Evolutionary conservation across 352 stramenopile genomes (phyloP).

Genomic region (Globisporangium radiosum): DNA sequence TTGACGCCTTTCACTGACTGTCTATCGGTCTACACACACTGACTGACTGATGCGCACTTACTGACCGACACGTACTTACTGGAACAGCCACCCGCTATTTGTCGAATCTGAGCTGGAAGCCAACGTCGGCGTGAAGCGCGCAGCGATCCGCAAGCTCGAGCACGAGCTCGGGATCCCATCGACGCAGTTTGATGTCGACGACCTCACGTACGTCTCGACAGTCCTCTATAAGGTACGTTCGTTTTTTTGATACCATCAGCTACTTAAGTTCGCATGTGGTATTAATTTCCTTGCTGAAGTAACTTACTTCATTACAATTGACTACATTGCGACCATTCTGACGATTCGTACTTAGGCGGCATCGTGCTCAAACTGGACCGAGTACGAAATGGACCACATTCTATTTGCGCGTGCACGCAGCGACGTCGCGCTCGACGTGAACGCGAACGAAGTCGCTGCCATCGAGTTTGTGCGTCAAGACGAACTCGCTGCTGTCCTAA

Average conservation of each 20-base stretch:
- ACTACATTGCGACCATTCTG: too few species aligned
- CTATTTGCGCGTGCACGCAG: slow-evolving; percentile 77
- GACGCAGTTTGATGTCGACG: slow-evolving; percentile 61
- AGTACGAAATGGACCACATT: slow-evolving; percentile 99
- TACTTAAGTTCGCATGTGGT: not conserved
- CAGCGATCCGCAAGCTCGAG: slow-evolving; percentile 96
- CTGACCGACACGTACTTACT: not conserved
- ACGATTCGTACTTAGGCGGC: slow-evolving; percentile 24
- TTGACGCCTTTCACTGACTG: not conserved
- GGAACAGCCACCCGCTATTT: slow-evolving; percentile 90
- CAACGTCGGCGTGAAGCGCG: slow-evolving; percentile 82
- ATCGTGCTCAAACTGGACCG: slow-evolving; percentile 90
- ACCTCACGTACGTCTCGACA: slow-evolving; percentile 96
- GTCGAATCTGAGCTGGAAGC: slow-evolving; percentile 85
- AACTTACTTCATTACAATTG: too few species aligned
- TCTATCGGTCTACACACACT: not conserved
- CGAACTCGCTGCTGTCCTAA: slow-evolving; percentile 42
- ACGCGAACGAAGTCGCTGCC: slow-evolving; percentile 91
- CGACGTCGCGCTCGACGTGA: slow-evolving; percentile 78
- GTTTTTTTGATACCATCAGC: slow-evolving; percentile 5
- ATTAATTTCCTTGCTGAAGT: not conserved
- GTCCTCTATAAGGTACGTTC: slow-evolving; percentile 95
- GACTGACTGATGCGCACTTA: not conserved
- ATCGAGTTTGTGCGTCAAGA: slow-evolving; percentile 86
- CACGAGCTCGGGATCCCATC: slow-evolving; percentile 96